Base-by-base conservation (phyloP, 2,329 filamentous ascomycete species). In the Scedosporium apiospermum region DNA sequence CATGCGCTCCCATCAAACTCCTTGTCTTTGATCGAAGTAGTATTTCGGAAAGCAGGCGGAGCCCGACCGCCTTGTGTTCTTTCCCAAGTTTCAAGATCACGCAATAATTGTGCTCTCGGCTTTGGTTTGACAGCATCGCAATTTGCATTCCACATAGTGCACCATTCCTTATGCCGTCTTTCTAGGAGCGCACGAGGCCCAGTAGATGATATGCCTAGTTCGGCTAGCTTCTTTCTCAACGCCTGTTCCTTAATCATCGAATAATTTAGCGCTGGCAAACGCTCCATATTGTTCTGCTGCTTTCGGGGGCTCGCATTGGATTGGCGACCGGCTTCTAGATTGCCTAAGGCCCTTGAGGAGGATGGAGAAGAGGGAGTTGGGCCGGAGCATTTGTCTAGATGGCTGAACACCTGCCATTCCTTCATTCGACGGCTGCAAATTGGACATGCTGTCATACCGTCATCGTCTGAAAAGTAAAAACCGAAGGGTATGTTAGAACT, bases 121-220 rank as follows among this genome's bases (percentile, higher is more conserved):
- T 88, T 89, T 0, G 91, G 91, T 1, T 79, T 78, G 42, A 83
- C 83, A 2, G 93, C 89, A 73, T 99, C 95, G 75, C 92, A 96
- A 71, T 99, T 99, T 10, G 96, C 90, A 73, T 99, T 99, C 89
- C 91, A 97, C 18, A 99, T 77, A 44, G 95, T 97, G 60, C 95
- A 82, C 93, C 93, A 99, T 74, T 99, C 95, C 26, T 85, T 90
- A 70, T 98, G 93, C 18, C 96, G 84, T 66, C 82, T 84, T 71
- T 93, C 88, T 62, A 98, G 78, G 1, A 93, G 79, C 57, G 81
- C 77, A 57, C 88, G 88, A 0, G 81, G 74, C 0, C 95, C 95
- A 64, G 77, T 80, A 9, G 80, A 82, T 0, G 91, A 88, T 63
- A 98, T 87, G 1, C 93, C 91, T 1, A 95, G 79, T 2, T 96